Base-by-base conservation (phyloP, 1,139 yeast genomes). In the Yamadazyma membranifaciens region DNA sequence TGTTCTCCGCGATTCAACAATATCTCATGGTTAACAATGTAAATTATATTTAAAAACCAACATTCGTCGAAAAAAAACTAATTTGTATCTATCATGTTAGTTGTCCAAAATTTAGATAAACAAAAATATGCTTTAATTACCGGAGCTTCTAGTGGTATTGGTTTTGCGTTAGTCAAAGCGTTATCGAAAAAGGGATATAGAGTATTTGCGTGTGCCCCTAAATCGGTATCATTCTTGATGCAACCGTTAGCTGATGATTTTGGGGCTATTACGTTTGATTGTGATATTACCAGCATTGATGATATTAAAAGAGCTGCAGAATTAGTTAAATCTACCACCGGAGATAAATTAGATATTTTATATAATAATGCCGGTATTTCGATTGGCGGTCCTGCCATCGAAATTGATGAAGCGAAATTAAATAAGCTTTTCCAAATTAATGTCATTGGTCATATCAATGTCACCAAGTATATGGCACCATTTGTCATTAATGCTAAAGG, bases 101-200 rank as follows among this genome's bases (percentile, higher is more conserved):
- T 36, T 4, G 35, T 29, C 3, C 34, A 34, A n/a, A 36, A 29
- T n/a, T 4, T 14, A 9, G 7, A n/a, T 4, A 11, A 39, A 15
- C 47, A 42, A 33, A 50, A 50, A 31, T 49, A 48, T 49, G 74
- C 73, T 9, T 55, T 69, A 5, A 52, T 69, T 17, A 60, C 69
- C 1, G 74, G 74, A 3, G 72, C 73, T 2, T 63, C 72, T 3
- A 60, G 69, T 3, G 74, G 74, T 3, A 69, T 68, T 40, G 75
- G 75, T 2, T 63, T 55, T 42, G 57, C 59, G 14, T 36, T 67
- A 38, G 54, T 67, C 10, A 50, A 51, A 15, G 57, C 54, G 10
- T 54, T 68, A 34, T 49, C 59, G 25, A 55, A 55, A 44, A 51
- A 53, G 29, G 73, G 73, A 1, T 68, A 65, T 46, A 54, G 57